Conservation (phyloP, 345 rosid species). For the Viola odorata region DNA sequence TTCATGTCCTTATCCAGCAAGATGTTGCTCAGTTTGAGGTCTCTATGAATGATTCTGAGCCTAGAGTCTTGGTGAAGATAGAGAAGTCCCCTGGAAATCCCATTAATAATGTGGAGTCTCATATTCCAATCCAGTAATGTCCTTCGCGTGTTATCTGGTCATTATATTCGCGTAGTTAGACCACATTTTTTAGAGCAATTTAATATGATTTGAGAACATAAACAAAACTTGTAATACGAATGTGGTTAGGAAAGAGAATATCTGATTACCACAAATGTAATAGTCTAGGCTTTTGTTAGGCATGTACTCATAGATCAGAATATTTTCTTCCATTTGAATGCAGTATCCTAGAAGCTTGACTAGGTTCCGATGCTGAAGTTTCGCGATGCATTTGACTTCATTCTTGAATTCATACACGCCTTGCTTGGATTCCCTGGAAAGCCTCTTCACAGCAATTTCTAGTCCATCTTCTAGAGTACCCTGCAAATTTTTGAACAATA, state of each 20-base stretch:
- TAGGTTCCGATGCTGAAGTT: constrained; percentile 13
- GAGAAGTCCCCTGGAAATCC: constrained; percentile 18
- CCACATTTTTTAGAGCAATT: background rate
- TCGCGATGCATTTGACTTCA: constrained; percentile 4
- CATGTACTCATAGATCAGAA: constrained; percentile 14
- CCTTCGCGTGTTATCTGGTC: constrained; percentile 1
- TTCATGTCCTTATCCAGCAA: background rate
- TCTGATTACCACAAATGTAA: background rate
- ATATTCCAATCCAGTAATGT: constrained; percentile 1
- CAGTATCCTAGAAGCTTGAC: constrained; percentile 15
- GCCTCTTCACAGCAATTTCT: constrained; percentile 13
- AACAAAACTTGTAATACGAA: no score
- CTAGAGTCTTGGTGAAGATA: constrained; percentile 20
- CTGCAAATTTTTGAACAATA: background rate
- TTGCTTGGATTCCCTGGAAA: constrained; percentile 2
- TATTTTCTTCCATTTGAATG: background rate
- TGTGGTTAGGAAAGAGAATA: no score
- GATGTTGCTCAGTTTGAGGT: background rate
- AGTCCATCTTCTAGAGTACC: constrained; percentile 4
- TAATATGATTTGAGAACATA: no score
- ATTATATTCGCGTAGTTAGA: background rate
- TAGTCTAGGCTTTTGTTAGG: constrained; percentile 9
- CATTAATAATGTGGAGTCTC: constrained; percentile 10
- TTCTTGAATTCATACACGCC: constrained; percentile 7
- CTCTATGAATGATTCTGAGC: constrained; percentile 3